These are phyloP conservation scores for Fusarium guadeloupense DNA, from an alignment of 2,329 filamentous ascomycete species.

Conservation along the genomic window DNA sequence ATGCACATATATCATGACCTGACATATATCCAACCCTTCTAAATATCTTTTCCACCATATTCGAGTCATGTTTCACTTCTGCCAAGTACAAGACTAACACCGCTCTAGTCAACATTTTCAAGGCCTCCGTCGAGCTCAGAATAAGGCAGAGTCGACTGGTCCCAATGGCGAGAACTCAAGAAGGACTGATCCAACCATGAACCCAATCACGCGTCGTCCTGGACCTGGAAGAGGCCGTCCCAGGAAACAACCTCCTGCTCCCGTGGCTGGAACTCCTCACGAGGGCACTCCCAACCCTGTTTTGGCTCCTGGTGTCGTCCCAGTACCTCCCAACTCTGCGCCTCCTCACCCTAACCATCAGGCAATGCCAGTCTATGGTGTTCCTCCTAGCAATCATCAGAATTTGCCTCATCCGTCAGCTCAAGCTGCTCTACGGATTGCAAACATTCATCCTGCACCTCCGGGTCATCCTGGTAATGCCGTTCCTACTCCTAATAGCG, in stretches of 20 bases:
- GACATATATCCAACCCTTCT: background rate
- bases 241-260: constrained; percentile 53
- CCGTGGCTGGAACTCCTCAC: constrained; percentile 16
- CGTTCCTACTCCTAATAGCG: background rate
- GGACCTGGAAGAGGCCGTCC: constrained; percentile 66
- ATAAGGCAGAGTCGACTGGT: constrained; percentile 59
- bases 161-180: constrained; percentile 47
- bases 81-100: constrained; percentile 22
- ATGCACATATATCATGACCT: too few species aligned
- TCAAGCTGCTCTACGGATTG: constrained; percentile 1
- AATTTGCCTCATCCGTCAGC: background rate
- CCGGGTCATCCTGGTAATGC: constrained; percentile 1
- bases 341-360: constrained; percentile 14
- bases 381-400: constrained; percentile 3
- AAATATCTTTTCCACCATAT: background rate
- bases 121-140: constrained; percentile 64
- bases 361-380: constrained; percentile 1
- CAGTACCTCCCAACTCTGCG: constrained; percentile 8
- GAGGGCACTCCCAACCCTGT: constrained; percentile 14
- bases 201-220: constrained; percentile 68
- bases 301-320: constrained; percentile 6
- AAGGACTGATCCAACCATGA: constrained; percentile 60
- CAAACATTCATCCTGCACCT: background rate
- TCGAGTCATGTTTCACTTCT: background rate
- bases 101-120: constrained; percentile 66